Evolutionary conservation across 345 rosid species (phyloP), one percentile per base, ranked within the genome.

Genomic region (Salix arbutifolia): DNA sequence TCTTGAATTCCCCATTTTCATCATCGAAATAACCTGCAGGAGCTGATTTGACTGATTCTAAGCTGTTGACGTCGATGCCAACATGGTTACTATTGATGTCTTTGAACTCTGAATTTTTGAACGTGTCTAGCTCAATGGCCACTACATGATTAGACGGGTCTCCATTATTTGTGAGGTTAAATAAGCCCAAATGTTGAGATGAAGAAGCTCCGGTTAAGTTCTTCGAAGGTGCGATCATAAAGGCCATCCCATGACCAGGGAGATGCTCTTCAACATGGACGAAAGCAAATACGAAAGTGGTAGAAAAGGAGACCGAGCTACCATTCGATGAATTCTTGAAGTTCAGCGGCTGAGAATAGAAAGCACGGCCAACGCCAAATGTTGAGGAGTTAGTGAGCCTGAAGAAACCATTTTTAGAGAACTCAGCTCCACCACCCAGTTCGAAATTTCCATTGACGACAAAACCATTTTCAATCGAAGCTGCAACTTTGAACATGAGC

Each of bases 261-360:
- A 65, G 9, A 4, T 1, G 10, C 1, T 8, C 13, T 6, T 1
- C 8, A 12, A 65, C 70, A 5, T 21, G 33, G 18, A 46, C 60
- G 26, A 74, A 53, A 10, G 70, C 77, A 65, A 74, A 65, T 11
- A 74, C 70, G 48, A 74, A 74, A 60, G 58, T 64, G 26, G 77
- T 62, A 30, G 77, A 74, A 58, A 74, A 74, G 12, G 69, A 74
- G 25, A 70, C 17, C 1, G 73, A 37, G 9, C 19, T 46, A 16
- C 61, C 73, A 17, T 17, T 70, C 26, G 73, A 70, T 18, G 73
- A 70, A 30, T 70, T 70, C 62, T 70, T 70, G 25, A 70, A 48
- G 40, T 4, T 70, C n/a, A 4, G 40, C 18, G 73, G 73, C 26
- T 48, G 25, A 31, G 40, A 31, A 28, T 26, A 70, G 18, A 70